phyloP scores from a whole-genome alignment of 2,329 filamentous ascomycete genomes.

The Ciborinia camelliae region DNA sequence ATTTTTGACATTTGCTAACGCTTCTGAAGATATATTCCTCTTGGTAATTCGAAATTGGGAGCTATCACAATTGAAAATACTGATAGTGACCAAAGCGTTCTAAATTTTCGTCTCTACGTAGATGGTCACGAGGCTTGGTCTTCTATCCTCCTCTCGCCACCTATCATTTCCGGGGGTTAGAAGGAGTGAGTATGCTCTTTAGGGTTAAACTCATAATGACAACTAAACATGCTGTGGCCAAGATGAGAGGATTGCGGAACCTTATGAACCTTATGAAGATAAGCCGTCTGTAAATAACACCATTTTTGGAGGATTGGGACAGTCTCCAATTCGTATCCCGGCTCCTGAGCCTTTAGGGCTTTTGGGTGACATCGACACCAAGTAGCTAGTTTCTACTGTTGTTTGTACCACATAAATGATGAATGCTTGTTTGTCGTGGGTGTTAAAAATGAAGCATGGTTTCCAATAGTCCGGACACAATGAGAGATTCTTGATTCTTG shows the following conservation, averaged over 20 bases:
- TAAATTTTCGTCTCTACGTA: conserved; percentile 79
- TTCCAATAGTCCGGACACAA: not conserved
- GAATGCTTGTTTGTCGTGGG: not conserved
- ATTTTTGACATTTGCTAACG: conserved; percentile 27
- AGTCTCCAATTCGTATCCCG: not conserved
- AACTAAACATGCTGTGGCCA: not conserved
- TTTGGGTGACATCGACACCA: not conserved
- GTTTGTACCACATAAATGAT: not conserved
- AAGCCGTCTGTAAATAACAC: not conserved
- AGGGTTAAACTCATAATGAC: conserved; percentile 27
- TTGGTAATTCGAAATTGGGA: conserved; percentile 87
- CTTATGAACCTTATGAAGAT: not conserved
- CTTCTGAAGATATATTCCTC: conserved; percentile 64
- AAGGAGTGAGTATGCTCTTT: conserved; percentile 35
- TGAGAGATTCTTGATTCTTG: not conserved
- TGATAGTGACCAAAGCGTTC: conserved; percentile 62
- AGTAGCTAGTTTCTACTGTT: not conserved
- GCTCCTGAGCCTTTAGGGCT: not conserved
- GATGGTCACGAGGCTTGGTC: conserved; percentile 80
- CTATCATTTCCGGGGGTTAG: conserved; percentile 32
- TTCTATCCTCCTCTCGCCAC: conserved; percentile 50
- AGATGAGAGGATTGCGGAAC: not conserved
- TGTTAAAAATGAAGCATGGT: not conserved
- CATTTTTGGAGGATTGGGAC: not conserved
- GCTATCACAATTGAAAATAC: conserved; percentile 72